These are phyloP conservation scores for Colletotrichum lentis DNA, from an alignment of 2,329 filamentous ascomycete genomes.

Conservation along the genomic window DNA sequence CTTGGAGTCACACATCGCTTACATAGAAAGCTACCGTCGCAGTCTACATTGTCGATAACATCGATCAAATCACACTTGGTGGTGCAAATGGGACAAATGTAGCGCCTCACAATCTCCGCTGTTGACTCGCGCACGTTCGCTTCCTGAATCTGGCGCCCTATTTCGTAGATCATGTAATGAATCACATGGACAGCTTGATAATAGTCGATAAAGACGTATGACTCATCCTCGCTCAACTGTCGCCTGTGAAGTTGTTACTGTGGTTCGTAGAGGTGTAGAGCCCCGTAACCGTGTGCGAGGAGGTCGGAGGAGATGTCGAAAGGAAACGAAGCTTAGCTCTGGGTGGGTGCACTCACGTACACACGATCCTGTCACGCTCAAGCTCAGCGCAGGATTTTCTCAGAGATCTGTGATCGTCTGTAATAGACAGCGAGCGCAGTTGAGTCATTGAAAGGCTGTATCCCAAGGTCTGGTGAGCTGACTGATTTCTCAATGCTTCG, in stretches of 20 bases:
- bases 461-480: not conserved
- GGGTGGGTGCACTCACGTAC: not conserved
- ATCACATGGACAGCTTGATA: not conserved
- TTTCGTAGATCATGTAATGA: not conserved
- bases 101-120: not conserved
- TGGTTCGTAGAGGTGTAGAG: not conserved
- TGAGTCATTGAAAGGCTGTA: not conserved
- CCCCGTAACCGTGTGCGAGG: not conserved
- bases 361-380: not conserved
- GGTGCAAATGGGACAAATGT: not conserved
- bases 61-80: constrained; percentile 4
- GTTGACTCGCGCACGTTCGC: not conserved
- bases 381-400: not conserved
- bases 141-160: not conserved
- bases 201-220: not conserved
- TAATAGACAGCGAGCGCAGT: not conserved
- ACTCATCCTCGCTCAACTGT: not conserved
- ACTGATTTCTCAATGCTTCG: not conserved
- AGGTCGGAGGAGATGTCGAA: too few species aligned
- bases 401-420: not conserved
- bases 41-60: not conserved
- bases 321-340: not conserved
- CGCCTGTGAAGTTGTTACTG: not conserved
- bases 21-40: not conserved
- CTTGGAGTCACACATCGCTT: not conserved